These are phyloP conservation scores for Malus hybrid DNA, from an alignment of 331 rosid genomes.

Conservation along the genomic window DNA sequence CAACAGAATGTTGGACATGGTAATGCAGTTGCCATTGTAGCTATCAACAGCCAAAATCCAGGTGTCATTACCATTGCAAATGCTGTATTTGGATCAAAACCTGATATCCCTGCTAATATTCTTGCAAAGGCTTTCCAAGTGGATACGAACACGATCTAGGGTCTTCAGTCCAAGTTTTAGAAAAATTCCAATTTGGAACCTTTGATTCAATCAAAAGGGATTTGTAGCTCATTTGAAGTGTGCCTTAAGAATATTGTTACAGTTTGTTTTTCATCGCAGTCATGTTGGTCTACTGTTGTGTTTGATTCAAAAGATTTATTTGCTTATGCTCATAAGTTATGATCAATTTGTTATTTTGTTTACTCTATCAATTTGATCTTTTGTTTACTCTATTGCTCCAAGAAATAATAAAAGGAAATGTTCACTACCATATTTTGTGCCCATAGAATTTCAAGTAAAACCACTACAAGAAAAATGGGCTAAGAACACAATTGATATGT, in stretches of 20 bases:
- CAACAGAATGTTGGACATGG: conserved; percentile 17
- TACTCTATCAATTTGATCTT: too few species aligned
- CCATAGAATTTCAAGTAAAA: neutral
- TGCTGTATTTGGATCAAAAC: conserved; percentile 20
- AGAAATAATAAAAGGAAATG: neutral
- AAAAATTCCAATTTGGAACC: neutral
- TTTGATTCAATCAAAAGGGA: neutral
- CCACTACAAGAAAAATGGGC: too few species aligned
- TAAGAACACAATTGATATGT: too few species aligned
- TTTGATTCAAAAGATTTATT: neutral
- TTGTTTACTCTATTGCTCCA: neutral
- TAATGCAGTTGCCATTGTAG: conserved; percentile 13
- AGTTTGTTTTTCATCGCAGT: neutral
- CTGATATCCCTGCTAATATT: conserved; percentile 8
- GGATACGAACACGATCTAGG: neutral
- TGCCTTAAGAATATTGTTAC: neutral
- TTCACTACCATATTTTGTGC: neutral
- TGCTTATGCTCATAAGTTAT: neutral
- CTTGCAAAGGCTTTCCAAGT: conserved; percentile 28
- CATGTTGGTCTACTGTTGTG: neutral
- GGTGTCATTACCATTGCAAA: conserved; percentile 18
- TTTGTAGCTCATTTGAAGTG: neutral
- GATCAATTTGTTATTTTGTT: neutral
- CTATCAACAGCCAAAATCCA: conserved; percentile 21
- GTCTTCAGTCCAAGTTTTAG: conserved; percentile 17